A percentile compares a stretch with the other conserved stretches of the same genome.
These are phyloP conservation scores for Fusarium brachygibbosum DNA, from an alignment of 2,329 filamentous ascomycete genomes.

Conservation along the genomic window DNA sequence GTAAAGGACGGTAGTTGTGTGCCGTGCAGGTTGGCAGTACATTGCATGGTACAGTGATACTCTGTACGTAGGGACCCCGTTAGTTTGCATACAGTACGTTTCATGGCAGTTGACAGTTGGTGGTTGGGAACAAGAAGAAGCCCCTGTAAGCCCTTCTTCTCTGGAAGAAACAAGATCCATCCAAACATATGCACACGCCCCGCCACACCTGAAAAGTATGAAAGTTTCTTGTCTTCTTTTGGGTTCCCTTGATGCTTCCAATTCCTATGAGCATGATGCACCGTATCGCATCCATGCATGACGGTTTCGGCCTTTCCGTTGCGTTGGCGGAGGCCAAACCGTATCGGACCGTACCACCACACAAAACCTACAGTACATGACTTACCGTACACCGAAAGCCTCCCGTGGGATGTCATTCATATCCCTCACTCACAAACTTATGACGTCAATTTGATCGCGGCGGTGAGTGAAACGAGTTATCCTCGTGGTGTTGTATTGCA, in stretches of 20 bases:
- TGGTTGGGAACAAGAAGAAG: background rate
- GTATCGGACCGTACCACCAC: too few relatives aligned
- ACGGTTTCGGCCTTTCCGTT: constrained; percentile 14
- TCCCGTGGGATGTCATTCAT: background rate
- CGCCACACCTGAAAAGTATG: constrained; percentile 15
- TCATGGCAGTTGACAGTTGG: constrained; percentile 4
- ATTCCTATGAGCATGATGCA: background rate
- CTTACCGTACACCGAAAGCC: constrained; percentile 1
- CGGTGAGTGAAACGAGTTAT: constrained; percentile 26
- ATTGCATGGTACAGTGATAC: too few relatives aligned
- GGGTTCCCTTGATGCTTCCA: constrained; percentile 10
- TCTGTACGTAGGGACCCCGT: constrained; percentile 2
- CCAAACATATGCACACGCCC: constrained; percentile 25
- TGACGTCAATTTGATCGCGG: constrained; percentile 26
- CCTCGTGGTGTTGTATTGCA: constrained; percentile 16
- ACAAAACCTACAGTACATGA: too few relatives aligned
- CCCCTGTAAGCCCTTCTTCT: background rate
- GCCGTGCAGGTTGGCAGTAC: background rate
- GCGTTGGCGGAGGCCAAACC: too few relatives aligned
- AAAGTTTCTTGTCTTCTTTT: background rate
- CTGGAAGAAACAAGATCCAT: background rate
- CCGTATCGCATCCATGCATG: constrained; percentile 5
- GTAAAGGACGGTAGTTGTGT: constrained; percentile 7
- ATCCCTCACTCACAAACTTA: background rate
- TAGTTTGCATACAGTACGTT: constrained; percentile 1